Conservation (phyloP, 2,329 filamentous ascomycete genomes). For the Orbilia ellipsospora region DNA sequence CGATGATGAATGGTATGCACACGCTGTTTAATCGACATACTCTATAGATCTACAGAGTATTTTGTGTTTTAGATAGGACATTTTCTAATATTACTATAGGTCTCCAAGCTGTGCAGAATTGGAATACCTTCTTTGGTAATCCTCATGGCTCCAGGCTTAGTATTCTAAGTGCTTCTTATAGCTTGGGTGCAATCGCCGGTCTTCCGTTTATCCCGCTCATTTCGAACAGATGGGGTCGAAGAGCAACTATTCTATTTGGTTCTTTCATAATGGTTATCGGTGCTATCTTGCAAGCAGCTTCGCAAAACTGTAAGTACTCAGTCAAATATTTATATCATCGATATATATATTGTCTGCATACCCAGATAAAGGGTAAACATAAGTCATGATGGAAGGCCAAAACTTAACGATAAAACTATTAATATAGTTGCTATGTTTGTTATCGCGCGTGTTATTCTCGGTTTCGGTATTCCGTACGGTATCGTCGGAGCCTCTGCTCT, state of each 20-base stretch:
- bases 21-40: too few relatives aligned
- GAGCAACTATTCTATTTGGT: slow-evolving; percentile 70
- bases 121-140: slow-evolving; percentile 63
- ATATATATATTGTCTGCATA: not conserved
- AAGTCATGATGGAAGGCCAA: not conserved
- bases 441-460: slow-evolving; percentile 70
- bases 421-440: slow-evolving; percentile 70
- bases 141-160: slow-evolving; percentile 66
- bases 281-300: slow-evolving; percentile 69
- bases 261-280: slow-evolving; percentile 69
- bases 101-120: slow-evolving; percentile 57
- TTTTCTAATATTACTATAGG: slow-evolving; percentile 13
- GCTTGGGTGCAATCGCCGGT: slow-evolving; percentile 70
- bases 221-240: slow-evolving; percentile 69
- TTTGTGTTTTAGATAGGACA: not conserved
- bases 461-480: slow-evolving; percentile 71
- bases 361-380: not conserved
- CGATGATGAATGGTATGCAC: slow-evolving; percentile 62
- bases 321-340: not conserved
- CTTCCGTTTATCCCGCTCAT: slow-evolving; percentile 70
- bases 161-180: slow-evolving; percentile 71
- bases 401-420: not conserved
- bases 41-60: too few relatives aligned
- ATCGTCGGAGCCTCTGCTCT: slow-evolving; percentile 71
- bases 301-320: slow-evolving; percentile 63